Base-by-base conservation (phyloP, 2,329 filamentous ascomycete species). In the Aspergillus udagawae region DNA sequence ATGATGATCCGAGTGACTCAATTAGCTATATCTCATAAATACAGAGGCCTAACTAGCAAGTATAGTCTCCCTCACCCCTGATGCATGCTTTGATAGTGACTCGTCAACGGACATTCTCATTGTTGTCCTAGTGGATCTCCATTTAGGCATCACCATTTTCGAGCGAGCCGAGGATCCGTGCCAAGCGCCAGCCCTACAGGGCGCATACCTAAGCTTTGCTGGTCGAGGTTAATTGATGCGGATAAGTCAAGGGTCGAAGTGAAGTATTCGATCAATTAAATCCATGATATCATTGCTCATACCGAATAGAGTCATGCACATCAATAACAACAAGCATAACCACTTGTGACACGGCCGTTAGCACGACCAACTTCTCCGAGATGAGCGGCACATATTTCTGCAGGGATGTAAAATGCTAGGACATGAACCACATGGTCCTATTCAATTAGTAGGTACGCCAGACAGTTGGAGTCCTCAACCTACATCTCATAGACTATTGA, bases 111-210 rank as follows among this genome's bases (percentile, higher is more conserved):
- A 25, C 10, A 14, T 6, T 27, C 44, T 7, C 10, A 1, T 25
- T 14, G 12, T 23, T 14, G 12, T 14, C 23, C 23, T 3, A 25
- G 44, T 47, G 44, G 44, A 47, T 47, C 23, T 47, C n/a, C 44
- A 41, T 51, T 51, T 42, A 52, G 23, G 8, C 42, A 56, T 49
- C 41, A 47, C 42, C 25, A 51, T 55, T 38, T 29, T 20, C 28
- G 28, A 14, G 14, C 12, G 9, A 21, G 47, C 45, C 27, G 20
- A 29, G 38, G 59, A 62, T 57, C 62, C 57, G 55, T 52, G 65
- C 58, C 58, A 68, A 69, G 60, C 65, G 60, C 70, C 68, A 70
- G 68, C 68, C 68, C 68, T 70, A 70, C 66, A 56, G 54, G 67
- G 66, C 61, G 32, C 20, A 23, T 47, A 23, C 12, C 10, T 14